These are phyloP conservation scores for Pseudogymnoascus sp. DNA, from an alignment of 2,329 filamentous ascomycete genomes.

Conservation along the genomic window DNA sequence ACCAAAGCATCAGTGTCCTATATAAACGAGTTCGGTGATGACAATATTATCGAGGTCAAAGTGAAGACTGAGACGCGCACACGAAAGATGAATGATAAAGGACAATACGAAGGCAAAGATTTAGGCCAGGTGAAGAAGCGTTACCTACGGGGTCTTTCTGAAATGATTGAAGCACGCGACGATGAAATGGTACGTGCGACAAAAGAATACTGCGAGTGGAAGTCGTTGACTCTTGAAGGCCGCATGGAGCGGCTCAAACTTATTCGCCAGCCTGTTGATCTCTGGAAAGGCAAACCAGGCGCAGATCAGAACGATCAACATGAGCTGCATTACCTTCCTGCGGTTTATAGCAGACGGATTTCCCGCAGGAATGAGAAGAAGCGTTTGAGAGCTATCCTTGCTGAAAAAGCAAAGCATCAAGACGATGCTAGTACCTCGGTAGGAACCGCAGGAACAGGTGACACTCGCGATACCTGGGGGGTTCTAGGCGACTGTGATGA, in stretches of 20 bases:
- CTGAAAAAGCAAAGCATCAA: not conserved
- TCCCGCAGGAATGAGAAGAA: not conserved
- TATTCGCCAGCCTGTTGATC: not conserved
- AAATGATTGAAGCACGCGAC: not conserved
- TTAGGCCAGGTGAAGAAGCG: constrained; percentile 5
- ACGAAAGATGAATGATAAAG: not conserved
- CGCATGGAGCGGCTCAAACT: constrained; percentile 3
- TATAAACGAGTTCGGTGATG: not conserved
- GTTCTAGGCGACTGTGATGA: not conserved
- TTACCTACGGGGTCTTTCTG: not conserved
- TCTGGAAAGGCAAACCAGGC: not conserved
- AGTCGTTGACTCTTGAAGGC: not conserved
- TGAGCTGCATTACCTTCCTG: constrained; percentile 6
- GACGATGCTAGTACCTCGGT: not conserved
- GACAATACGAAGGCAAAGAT: constrained; percentile 9
- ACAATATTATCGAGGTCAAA: not conserved
- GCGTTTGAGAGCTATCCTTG: not conserved
- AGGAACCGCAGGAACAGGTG: not conserved
- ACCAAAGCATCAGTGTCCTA: not conserved
- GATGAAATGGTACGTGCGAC: constrained; percentile 11
- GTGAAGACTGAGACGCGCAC: constrained; percentile 2
- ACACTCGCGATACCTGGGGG: not conserved
- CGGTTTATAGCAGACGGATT: not conserved
- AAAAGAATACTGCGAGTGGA: constrained; percentile 4
- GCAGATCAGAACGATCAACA: not conserved